These are phyloP conservation scores for Scheffersomyces cryptocercus DNA, from an alignment of 1,139 yeast species.

Conservation along the genomic window DNA sequence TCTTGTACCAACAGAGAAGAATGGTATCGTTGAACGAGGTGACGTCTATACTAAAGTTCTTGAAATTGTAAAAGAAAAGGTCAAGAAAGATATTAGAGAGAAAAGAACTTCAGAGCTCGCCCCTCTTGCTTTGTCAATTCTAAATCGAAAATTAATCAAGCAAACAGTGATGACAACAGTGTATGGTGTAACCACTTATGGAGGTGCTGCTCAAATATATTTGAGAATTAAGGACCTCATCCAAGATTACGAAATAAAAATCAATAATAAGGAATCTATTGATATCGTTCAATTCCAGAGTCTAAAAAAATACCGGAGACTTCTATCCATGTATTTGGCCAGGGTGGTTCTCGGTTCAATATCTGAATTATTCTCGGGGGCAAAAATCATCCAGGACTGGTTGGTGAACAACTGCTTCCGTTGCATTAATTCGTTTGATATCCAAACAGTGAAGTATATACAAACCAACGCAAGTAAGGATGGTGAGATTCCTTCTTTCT, in stretches of 20 bases:
- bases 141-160: constrained; percentile 39
- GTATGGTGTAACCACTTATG: constrained; percentile 45
- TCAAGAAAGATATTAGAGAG: constrained; percentile 11
- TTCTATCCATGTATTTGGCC: constrained; percentile 26
- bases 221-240: constrained; percentile 24
- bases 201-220: constrained; percentile 37
- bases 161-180: constrained; percentile 52
- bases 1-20: constrained; percentile 20
- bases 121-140: constrained; percentile 16
- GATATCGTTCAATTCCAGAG: constrained; percentile 1
- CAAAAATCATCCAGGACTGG: constrained; percentile 40
- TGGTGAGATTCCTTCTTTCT: constrained; percentile 15
- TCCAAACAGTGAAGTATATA: constrained; percentile 15
- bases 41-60: constrained; percentile 42
- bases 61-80: constrained; percentile 22
- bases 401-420: constrained; percentile 30
- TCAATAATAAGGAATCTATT: constrained; percentile 4
- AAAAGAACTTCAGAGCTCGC: constrained; percentile 11
- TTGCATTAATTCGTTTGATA: constrained; percentile 29
- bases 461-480: constrained; percentile 2
- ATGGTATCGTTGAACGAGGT: constrained; percentile 15
- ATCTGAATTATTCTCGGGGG: constrained; percentile 34
- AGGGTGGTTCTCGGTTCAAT: constrained; percentile 32
- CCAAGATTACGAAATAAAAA: constrained; percentile 13
- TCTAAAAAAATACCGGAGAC: constrained; percentile 1